Percentiles rank a stretch among this genome's conserved stretches.
These are phyloP conservation scores for Penicillium angulare DNA, from an alignment of 495 filamentous ascomycete species.

Conservation along the genomic window DNA sequence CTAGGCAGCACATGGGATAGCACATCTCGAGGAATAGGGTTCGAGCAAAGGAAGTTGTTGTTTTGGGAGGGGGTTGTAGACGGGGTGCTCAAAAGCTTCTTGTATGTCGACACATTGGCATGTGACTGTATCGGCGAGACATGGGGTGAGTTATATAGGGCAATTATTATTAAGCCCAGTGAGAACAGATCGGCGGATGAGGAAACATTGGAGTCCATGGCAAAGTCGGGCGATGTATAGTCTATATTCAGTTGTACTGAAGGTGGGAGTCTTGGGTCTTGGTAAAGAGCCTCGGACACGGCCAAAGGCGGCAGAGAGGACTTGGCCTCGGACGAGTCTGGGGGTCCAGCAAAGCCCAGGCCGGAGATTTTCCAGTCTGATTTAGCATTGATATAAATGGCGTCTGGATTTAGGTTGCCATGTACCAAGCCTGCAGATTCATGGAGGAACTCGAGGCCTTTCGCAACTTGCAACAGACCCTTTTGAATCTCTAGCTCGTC, in stretches of 20 bases:
- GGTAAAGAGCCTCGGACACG: conserved; percentile 77
- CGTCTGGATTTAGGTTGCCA: conserved; percentile 91
- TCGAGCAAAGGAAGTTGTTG: conserved; percentile 82
- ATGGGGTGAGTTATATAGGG: conserved; percentile 92
- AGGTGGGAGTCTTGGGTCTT: conserved; percentile 78
- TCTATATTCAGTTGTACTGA: conserved; percentile 88
- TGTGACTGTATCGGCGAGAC: conserved; percentile 78
- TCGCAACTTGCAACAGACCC: conserved; percentile 86
- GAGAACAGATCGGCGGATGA: conserved; percentile 87
- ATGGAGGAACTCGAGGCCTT: conserved; percentile 93
- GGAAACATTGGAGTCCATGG: conserved; percentile 80
- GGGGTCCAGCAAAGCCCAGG: conserved; percentile 80
- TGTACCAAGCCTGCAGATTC: conserved; percentile 94
- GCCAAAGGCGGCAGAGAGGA: conserved; percentile 72
- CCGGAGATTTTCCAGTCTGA: conserved; percentile 98
- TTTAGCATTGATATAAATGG: conserved; percentile 93
- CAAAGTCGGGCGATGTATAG: conserved; percentile 91
- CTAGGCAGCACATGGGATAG: conserved; percentile 70
- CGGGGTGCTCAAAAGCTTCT: conserved; percentile 71
- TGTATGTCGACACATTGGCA: conserved; percentile 75
- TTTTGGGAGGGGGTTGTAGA: conserved; percentile 69
- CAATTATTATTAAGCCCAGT: conserved; percentile 80
- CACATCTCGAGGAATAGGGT: conserved; percentile 77
- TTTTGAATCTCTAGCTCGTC: conserved; percentile 98
- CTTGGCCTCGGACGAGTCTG: conserved; percentile 64